Percentiles rank a stretch among this genome's conserved stretches.
Evolutionary conservation across 2,329 filamentous ascomycete species (phyloP).

Genomic region (Trichophyton mentagrophytes): DNA sequence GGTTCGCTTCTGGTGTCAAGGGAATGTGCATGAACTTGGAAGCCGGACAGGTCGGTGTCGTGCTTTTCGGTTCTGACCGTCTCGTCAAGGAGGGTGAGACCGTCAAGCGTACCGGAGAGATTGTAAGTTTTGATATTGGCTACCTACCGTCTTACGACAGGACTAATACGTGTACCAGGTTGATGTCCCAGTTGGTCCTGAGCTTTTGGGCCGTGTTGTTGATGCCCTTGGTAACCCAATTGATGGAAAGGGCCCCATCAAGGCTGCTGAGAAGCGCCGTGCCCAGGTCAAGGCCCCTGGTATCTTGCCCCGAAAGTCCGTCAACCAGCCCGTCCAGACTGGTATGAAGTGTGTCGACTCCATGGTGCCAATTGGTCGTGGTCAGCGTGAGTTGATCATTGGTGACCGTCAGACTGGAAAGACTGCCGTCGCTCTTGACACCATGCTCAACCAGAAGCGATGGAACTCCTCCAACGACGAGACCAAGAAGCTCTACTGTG

Average conservation of each 20-base stretch:
- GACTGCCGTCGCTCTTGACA: conserved; percentile 94
- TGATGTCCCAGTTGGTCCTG: conserved; percentile 85
- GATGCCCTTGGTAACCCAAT: conserved; percentile 99
- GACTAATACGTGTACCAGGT: conserved; percentile 45
- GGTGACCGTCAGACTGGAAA: conserved; percentile 99
- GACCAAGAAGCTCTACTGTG: conserved; percentile 97
- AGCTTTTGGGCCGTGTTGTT: conserved; percentile 93
- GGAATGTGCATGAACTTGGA: conserved; percentile 99
- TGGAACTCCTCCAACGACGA: conserved; percentile 86
- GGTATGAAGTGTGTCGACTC: conserved; percentile 98
- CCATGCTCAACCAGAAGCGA: conserved; percentile 98
- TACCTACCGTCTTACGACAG: background rate
- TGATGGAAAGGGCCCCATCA: conserved; percentile 96
- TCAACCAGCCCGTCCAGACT: conserved; percentile 98
- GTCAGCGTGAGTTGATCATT: conserved; percentile 99
- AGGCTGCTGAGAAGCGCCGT: conserved; percentile 83
- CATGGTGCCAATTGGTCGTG: conserved; percentile 99
- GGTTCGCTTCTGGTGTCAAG: conserved; percentile 99
- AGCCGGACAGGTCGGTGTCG: conserved; percentile 99
- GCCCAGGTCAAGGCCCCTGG: conserved; percentile 97
- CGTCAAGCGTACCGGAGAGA: conserved; percentile 98
- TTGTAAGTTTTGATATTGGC: conserved; percentile 52
- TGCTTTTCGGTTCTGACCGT: conserved; percentile 99
- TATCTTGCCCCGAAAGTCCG: conserved; percentile 91
- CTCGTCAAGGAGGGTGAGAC: conserved; percentile 98